Conservation (phyloP, 805 yeast genomes). For the Jamesozyma lodderae region DNA sequence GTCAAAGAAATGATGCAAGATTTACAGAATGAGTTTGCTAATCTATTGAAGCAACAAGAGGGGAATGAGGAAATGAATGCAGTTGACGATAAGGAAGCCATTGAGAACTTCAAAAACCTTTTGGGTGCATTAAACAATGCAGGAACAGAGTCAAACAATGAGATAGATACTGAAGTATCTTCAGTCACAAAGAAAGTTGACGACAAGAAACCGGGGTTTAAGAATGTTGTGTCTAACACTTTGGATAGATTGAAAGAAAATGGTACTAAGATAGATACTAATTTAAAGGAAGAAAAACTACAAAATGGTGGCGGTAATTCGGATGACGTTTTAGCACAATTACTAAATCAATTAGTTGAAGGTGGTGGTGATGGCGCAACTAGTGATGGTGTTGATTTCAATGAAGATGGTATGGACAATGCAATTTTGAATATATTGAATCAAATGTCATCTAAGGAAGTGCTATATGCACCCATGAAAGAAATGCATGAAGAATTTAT, state of each 20-base stretch:
- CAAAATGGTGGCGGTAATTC: slow-evolving; percentile 28
- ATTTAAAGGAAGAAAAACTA: slow-evolving; percentile 41
- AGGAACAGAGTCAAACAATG: slow-evolving; percentile 10
- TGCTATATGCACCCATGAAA: slow-evolving; percentile 79
- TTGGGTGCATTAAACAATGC: slow-evolving; percentile 23
- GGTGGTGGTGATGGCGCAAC: slow-evolving; percentile 30
- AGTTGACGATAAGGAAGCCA: slow-evolving; percentile 14
- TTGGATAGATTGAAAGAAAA: slow-evolving; percentile 70
- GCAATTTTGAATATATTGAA: slow-evolving; percentile 65
- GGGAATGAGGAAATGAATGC: not conserved
- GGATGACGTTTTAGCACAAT: slow-evolving; percentile 49
- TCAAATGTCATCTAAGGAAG: slow-evolving; percentile 76
- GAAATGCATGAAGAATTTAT: slow-evolving; percentile 70
- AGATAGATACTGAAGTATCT: slow-evolving; percentile 8
- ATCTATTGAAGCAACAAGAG: slow-evolving; percentile 15
- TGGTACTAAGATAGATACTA: slow-evolving; percentile 58
- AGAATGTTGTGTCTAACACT: slow-evolving; percentile 70
- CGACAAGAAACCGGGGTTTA: slow-evolving; percentile 42
- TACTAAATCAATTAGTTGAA: slow-evolving; percentile 53
- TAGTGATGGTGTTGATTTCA: slow-evolving; percentile 28
- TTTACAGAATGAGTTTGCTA: slow-evolving; percentile 21
- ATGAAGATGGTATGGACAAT: slow-evolving; percentile 42
- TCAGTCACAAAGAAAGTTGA: slow-evolving; percentile 45
- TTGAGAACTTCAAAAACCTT: slow-evolving; percentile 32
- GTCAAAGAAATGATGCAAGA: slow-evolving; percentile 26